Evolutionary conservation across 176 grass and related monocot species (phyloP), one percentile per base, ranked within the genome.

Genomic region (Zoysia pacifica): DNA sequence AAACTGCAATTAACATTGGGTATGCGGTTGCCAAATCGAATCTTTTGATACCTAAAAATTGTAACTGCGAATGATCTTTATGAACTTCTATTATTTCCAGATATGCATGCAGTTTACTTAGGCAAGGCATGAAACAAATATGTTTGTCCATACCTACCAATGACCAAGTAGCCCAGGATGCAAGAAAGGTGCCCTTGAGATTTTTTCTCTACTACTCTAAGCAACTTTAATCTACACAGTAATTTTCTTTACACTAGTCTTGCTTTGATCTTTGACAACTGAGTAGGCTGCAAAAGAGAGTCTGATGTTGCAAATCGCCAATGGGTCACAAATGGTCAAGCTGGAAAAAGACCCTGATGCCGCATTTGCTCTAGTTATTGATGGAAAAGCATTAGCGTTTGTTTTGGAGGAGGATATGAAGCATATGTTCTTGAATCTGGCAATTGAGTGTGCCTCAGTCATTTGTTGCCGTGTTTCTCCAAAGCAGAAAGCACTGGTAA

Each of bases 1-100:
- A 99, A 91, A 95, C 96, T 76, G 93, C 96, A 72, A 95, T 99
- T 79, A 99, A 99, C 79, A 95, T 99, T 56, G 96, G 96, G 93
- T 99, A 99, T 75, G 79, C 13, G 62, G 37, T 85, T 76, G 15
- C 41, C 60, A 73, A 40, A 38, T 80, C 36, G 36, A 70, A 82
- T 48, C 51, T 77, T 75, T 83, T 44, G 40, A 81, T 36, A 67
- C 45, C 48, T 54, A 73, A 65, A 77, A 81, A 6, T 55, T 58
- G 16, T 79, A 77, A 5, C 68, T 69, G 39, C 66, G 38, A 80
- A 53, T 41, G 53, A 20, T 86, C 9, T 56, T 9, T 66, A 58
- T 59, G 53, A 55, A 81, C n/a, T 77, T 49, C 47, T 60, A 72
- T 80, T 91, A n/a, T 77, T 91, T 89, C 62, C 79, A 99, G 96